A percentile compares a stretch with the other conserved stretches of the same genome.
Evolutionary conservation across 75 land plant species (phyloP).

Genomic region (Selaginella moellendorffii): DNA sequence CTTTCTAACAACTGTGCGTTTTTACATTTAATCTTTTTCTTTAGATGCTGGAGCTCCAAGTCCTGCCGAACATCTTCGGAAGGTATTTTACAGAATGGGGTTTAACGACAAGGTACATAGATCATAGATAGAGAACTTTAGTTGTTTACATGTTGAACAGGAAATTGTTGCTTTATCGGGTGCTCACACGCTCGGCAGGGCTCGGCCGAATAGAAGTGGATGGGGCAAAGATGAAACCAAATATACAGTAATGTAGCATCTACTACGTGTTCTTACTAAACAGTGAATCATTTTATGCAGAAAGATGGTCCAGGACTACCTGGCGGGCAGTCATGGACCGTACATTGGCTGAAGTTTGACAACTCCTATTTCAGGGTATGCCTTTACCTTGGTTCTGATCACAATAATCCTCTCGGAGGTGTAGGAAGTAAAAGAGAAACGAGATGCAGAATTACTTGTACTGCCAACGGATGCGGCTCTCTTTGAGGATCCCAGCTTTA

Average conservation of each 20-base stretch:
- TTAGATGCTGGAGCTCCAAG: conserved; percentile 93
- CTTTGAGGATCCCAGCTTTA: conserved; percentile 88
- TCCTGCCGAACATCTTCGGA: conserved; percentile 80
- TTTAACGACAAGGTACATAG: conserved; percentile 63
- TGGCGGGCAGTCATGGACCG: conserved; percentile 98
- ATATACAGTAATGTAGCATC: conserved; percentile 47
- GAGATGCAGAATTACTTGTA: conserved; percentile 78
- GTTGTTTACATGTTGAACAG: neutral
- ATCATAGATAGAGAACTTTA: neutral
- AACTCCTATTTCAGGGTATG: conserved; percentile 84
- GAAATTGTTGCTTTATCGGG: conserved; percentile 89
- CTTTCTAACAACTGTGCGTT: neutral
- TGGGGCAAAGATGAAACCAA: conserved; percentile 97
- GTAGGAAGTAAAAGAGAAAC: conserved; percentile 80
- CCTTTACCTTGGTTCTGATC: neutral
- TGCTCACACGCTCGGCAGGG: conserved; percentile 92
- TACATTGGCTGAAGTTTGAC: conserved; percentile 92
- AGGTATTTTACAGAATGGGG: conserved; percentile 95
- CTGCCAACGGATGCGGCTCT: conserved; percentile 91
- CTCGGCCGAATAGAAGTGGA: conserved; percentile 98
- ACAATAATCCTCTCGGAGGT: neutral
- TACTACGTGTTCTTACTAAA: neutral
- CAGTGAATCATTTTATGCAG: conserved; percentile 15
- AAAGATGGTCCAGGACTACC: conserved; percentile 98
- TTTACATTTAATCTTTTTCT: neutral